These are phyloP conservation scores for Dendrobium chrysotoxum DNA, from an alignment of 106 monocot species.

Conservation along the genomic window DNA sequence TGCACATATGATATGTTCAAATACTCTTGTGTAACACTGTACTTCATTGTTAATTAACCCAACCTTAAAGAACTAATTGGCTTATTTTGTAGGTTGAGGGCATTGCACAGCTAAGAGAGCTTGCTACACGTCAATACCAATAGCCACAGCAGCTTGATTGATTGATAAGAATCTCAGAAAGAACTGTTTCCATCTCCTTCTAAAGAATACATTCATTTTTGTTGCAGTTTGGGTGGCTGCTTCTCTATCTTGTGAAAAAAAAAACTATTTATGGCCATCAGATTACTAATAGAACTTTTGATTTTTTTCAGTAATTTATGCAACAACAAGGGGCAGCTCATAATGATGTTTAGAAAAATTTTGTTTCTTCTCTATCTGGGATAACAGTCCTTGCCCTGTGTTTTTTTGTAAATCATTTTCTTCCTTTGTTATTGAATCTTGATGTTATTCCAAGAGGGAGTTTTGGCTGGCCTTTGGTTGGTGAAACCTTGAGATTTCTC, in stretches of 20 bases:
- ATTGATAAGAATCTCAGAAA: background rate
- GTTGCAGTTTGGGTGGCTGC: background rate
- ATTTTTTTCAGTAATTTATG: background rate
- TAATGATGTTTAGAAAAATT: conserved; percentile 18
- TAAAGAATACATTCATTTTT: background rate
- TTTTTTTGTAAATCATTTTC: conserved; percentile 40
- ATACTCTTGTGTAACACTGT: background rate
- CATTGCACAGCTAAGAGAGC: conserved; percentile 25
- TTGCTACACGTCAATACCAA: conserved; percentile 19
- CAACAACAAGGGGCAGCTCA: background rate
- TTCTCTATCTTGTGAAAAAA: background rate
- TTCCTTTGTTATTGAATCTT: conserved; percentile 38
- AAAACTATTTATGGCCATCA: background rate
- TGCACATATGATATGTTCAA: background rate
- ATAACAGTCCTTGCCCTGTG: conserved; percentile 1
- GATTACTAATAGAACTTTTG: background rate
- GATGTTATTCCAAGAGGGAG: conserved; percentile 44
- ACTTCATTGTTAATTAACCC: background rate
- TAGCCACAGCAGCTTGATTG: conserved; percentile 18
- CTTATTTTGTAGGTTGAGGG: conserved; percentile 17
- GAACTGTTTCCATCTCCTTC: background rate
- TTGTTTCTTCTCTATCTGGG: conserved; percentile 6
- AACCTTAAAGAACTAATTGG: background rate
- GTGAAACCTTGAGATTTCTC: conserved; percentile 71
- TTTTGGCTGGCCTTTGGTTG: conserved; percentile 85